Conservation (phyloP, 164 flowering plant genomes). For the grape (Vitis vinifera) region ASM3070453v1 NC_081812.1:22393001-22393500, state of each 20-base stretch:
- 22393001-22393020: conserved; percentile 11
- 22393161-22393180: conserved; percentile 17
- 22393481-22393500: too few species aligned
- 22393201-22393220: conserved; percentile 18
- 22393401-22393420: too few species aligned
- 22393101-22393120: conserved; percentile 21
- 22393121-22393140: conserved; percentile 15
- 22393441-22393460: too few species aligned
- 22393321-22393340: neutral
- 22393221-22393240: neutral
- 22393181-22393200: conserved; percentile 27
- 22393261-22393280: conserved; percentile 2
- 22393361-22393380: too few species aligned
- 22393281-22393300: neutral
- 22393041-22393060: conserved; percentile 16
- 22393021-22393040: conserved; percentile 4
- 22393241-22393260: neutral
- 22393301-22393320: conserved; percentile 13
- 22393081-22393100: conserved; percentile 18
- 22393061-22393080: conserved; percentile 13
- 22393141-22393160: conserved; percentile 14
- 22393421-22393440: too few species aligned
- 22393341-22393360: too few species aligned
- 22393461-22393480: too few species aligned
- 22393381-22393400: too few species aligned